A percentile compares a stretch with the other conserved stretches of the same genome.
Evolutionary conservation across 805 yeast genomes (phyloP).

Genomic region (Candida maesae): DNA sequence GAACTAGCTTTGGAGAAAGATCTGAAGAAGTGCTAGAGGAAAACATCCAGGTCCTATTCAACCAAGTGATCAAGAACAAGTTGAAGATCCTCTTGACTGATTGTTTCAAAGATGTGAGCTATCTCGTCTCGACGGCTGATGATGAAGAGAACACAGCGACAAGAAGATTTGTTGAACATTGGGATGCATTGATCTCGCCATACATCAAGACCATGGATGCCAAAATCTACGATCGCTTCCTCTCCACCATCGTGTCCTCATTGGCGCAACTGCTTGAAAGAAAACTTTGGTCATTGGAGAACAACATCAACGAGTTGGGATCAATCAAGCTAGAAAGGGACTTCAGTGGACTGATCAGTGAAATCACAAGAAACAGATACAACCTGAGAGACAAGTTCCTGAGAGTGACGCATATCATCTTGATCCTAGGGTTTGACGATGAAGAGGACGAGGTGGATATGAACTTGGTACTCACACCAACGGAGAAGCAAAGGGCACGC

Average conservation of each 20-base stretch:
- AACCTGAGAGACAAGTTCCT: constrained; percentile 73
- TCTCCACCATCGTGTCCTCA: constrained; percentile 46
- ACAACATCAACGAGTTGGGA: constrained; percentile 76
- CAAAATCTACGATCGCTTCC: constrained; percentile 47
- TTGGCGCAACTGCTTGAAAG: constrained; percentile 59
- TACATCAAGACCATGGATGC: constrained; percentile 56
- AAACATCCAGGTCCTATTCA: constrained; percentile 40
- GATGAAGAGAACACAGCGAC: constrained; percentile 35
- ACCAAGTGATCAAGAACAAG: constrained; percentile 44
- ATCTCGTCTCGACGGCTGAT: constrained; percentile 26
- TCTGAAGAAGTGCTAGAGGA: constrained; percentile 34
- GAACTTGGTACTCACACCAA: constrained; percentile 75
- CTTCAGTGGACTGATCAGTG: constrained; percentile 66
- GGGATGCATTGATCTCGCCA: constrained; percentile 66
- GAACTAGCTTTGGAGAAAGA: constrained; percentile 25
- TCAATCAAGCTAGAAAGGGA: constrained; percentile 82
- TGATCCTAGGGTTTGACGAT: constrained; percentile 79
- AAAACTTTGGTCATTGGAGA: constrained; percentile 61
- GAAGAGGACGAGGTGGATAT: constrained; percentile 48
- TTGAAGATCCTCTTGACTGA: constrained; percentile 41
- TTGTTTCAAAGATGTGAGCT: constrained; percentile 31
- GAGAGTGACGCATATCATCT: constrained; percentile 78
- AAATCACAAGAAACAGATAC: constrained; percentile 70
- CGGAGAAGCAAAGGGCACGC: constrained; percentile 65
- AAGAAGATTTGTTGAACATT: constrained; percentile 53